Base-by-base conservation (phyloP, 768 basidiomycete genomes). In the Pleurotus tuoliensis region DNA sequence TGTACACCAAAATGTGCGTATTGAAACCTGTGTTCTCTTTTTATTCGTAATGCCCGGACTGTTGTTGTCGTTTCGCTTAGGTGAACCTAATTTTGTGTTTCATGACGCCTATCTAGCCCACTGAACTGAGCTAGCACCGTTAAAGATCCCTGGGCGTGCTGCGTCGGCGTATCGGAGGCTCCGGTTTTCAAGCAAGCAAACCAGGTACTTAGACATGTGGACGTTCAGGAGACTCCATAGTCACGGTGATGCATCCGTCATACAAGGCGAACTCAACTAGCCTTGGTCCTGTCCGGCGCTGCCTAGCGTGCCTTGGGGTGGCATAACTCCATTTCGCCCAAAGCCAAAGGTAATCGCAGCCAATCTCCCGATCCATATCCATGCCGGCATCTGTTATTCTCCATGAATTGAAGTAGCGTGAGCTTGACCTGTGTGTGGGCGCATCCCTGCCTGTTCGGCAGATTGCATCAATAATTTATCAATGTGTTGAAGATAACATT, bases 361-460 rank as follows among this genome's bases (percentile, higher is more conserved):
- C 48, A 34, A 50, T 50, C 48, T 50, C 48, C 48, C 48, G 48
- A 50, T 50, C 46, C 46, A 50, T 24, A 30, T 15, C 20, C 22
- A 50, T 50, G 48, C 48, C 48, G 48, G 48, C 48, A 50, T 50
- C n/a, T 50, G 48, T 12, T 30, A 16, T 50, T 50, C 30, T 20
- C 48, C 48, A 50, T 24, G 30, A 15, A 47, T 47, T 9, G 30
- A 34, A 34, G 30, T 34, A 34, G 20, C 41, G 41, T 44, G n/a
- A 6, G 20, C 41, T 44, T 43, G 2, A n/a, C 7, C 41, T 44
- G 41, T 22, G 8, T 44, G 41, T 44, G 41, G 41, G 41, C 20
- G 41, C 41, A 3, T 16, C 20, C 20, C 41, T 22, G 20, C 20
- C 41, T 44, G 41, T 44, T 22, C 41, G 41, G 41, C 41, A 44